phyloP scores from a whole-genome alignment of 2,329 filamentous ascomycete genomes.

The Polychaeton citri region DNA sequence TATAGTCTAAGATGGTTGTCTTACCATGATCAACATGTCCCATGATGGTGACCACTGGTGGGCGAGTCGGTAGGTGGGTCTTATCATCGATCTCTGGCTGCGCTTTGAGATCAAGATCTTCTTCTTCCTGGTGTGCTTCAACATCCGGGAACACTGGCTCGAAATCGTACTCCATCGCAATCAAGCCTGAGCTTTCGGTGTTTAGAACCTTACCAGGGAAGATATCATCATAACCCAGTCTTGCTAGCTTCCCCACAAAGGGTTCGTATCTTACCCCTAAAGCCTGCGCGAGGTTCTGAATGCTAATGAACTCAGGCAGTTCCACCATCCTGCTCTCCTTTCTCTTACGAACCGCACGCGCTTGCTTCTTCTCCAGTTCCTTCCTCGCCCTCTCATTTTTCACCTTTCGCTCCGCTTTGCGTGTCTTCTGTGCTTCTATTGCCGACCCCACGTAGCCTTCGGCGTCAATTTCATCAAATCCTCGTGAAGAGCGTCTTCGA shows the following conservation, averaged over 20 bases:
- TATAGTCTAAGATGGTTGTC: conserved; percentile 85
- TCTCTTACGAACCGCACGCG: conserved; percentile 14
- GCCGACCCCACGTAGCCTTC: conserved; percentile 5
- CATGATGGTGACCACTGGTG: conserved; percentile 98
- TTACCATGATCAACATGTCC: conserved; percentile 98
- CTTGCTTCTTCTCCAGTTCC: conserved; percentile 11
- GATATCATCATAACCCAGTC: conserved; percentile 82
- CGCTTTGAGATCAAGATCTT: conserved; percentile 57
- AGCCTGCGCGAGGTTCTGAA: conserved; percentile 65
- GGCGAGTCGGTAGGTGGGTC: conserved; percentile 55
- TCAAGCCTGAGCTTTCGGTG: conserved; percentile 75
- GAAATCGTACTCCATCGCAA: conserved; percentile 85
- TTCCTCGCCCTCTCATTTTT: conserved; percentile 10
- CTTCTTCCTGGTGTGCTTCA: conserved; percentile 38
- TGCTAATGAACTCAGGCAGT: conserved; percentile 81
- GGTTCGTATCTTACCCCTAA: conserved; percentile 56
- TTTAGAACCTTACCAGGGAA: conserved; percentile 75
- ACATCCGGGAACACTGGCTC: conserved; percentile 49
- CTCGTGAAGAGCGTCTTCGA: conserved; percentile 3
- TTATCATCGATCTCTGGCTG: conserved; percentile 52
- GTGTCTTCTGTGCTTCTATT: conserved; percentile 3
- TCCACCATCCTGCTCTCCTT: conserved; percentile 49
- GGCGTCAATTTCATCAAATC: conserved; percentile 5
- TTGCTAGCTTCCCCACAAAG: conserved; percentile 63
- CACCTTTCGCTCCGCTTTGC: conserved; percentile 6